phyloP scores from a whole-genome alignment of 805 yeast genomes.

The Lipomyces sp. region DNA sequence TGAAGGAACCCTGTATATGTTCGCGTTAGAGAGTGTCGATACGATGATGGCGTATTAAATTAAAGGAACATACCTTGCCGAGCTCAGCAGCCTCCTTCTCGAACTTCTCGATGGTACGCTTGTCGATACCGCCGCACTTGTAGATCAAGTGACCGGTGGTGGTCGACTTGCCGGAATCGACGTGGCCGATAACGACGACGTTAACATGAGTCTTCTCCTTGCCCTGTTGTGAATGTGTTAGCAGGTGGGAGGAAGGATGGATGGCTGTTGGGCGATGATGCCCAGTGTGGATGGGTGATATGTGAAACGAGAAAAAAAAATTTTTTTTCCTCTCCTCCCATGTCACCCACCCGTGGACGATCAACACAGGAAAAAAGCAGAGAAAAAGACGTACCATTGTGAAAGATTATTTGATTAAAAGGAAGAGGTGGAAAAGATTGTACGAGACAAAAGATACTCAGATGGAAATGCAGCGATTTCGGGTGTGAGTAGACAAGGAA shows the following conservation, averaged over 20 bases:
- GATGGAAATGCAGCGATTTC: conserved; percentile 43
- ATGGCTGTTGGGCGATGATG: background rate
- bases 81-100: conserved; percentile 97
- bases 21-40: too few relatives aligned
- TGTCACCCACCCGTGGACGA: background rate
- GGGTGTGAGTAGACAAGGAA: conserved; percentile 44
- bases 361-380: background rate
- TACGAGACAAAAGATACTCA: conserved; percentile 33
- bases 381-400: conserved; percentile 35
- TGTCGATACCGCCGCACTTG: conserved; percentile 98
- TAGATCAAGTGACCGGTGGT: conserved; percentile 98
- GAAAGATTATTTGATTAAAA: too few relatives aligned
- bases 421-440: background rate
- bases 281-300: too few relatives aligned
- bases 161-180: conserved; percentile 99
- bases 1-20: conserved; percentile 95
- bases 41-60: background rate
- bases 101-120: conserved; percentile 97
- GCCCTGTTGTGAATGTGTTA: conserved; percentile 19
- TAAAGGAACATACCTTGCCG: conserved; percentile 44
- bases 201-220: conserved; percentile 78
- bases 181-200: conserved; percentile 99
- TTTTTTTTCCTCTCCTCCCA: background rate
- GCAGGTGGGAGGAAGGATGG: background rate
- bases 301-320: background rate